phyloP scores from a whole-genome alignment of 495 filamentous ascomycete species.

The Hyphodiscus hymeniophilus region DNA sequence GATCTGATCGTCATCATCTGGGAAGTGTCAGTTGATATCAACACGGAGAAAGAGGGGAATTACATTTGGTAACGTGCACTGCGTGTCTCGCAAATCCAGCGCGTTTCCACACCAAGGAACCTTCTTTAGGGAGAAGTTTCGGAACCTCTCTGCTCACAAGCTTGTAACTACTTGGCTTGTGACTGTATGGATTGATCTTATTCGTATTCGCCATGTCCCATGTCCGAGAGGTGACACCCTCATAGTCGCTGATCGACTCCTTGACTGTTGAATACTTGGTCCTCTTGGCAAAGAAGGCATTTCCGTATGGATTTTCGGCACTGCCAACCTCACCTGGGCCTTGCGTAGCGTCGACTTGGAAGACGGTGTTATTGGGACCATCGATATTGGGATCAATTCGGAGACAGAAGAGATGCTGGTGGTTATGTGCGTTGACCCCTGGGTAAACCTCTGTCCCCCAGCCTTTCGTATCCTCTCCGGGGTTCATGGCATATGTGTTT shows the following conservation, averaged over 20 bases:
- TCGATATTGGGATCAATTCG: constrained; percentile 87
- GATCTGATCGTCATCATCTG: constrained; percentile 78
- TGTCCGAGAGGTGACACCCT: constrained; percentile 68
- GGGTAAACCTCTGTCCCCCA: constrained; percentile 95
- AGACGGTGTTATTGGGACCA: constrained; percentile 77
- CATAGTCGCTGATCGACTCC: constrained; percentile 74
- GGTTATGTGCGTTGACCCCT: constrained; percentile 73
- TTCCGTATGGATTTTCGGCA: constrained; percentile 81
- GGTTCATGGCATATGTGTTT: constrained; percentile 82
- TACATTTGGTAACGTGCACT: constrained; percentile 90
- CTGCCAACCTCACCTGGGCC: constrained; percentile 65
- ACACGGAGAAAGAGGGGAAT: constrained; percentile 11
- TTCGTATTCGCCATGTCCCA: constrained; percentile 89
- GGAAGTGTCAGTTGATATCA: background rate
- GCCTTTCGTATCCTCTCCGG: constrained; percentile 75
- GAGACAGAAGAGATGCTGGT: constrained; percentile 93
- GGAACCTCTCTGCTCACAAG: constrained; percentile 83
- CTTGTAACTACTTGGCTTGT: constrained; percentile 86
- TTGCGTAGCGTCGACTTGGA: constrained; percentile 65
- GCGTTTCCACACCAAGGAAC: constrained; percentile 85
- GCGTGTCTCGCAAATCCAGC: constrained; percentile 87
- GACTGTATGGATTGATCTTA: constrained; percentile 76
- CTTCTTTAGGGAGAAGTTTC: constrained; percentile 70
- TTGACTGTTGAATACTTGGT: constrained; percentile 68
- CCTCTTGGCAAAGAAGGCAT: constrained; percentile 89